Conservation (phyloP, 306 rosid species). For the Dryas octopetala region DNA sequence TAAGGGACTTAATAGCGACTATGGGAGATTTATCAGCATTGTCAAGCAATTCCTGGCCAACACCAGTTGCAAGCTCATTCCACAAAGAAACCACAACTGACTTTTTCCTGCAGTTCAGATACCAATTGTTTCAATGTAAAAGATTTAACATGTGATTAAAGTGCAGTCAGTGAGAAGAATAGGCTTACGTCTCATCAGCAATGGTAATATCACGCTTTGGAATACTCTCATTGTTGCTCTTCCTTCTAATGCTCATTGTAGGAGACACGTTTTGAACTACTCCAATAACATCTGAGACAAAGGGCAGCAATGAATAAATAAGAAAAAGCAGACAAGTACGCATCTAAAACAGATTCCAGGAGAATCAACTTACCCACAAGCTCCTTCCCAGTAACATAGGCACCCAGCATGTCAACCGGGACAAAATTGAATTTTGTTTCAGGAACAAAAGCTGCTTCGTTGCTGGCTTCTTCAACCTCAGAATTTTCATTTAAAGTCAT, state of each 20-base stretch:
- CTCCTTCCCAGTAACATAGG: constrained; percentile 61
- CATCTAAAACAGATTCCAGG: too few relatives aligned
- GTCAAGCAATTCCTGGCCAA: constrained; percentile 80
- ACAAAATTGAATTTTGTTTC: constrained; percentile 75
- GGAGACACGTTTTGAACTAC: constrained; percentile 84
- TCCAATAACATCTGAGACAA: constrained; percentile 72
- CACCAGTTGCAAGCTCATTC: constrained; percentile 81
- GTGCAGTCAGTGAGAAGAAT: not conserved
- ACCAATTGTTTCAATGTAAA: not conserved
- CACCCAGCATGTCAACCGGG: constrained; percentile 81
- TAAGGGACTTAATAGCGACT: constrained; percentile 78
- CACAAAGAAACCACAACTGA: constrained; percentile 89
- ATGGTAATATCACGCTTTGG: constrained; percentile 93
- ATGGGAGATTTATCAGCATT: constrained; percentile 62
- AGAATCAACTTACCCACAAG: constrained; percentile 70
- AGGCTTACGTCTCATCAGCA: constrained; percentile 81
- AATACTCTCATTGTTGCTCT: constrained; percentile 67
- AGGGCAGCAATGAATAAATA: not conserved
- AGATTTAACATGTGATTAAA: not conserved
- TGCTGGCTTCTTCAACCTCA: constrained; percentile 81
- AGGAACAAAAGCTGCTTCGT: constrained; percentile 72
- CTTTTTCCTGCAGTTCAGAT: constrained; percentile 58
- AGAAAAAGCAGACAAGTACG: not conserved
- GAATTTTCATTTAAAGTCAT: constrained; percentile 86
- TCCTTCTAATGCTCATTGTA: constrained; percentile 83